A percentile compares a stretch with the other conserved stretches of the same genome.
phyloP scores from a whole-genome alignment of 2,329 filamentous ascomycete species.

The Sphaerulina musiva region DNA sequence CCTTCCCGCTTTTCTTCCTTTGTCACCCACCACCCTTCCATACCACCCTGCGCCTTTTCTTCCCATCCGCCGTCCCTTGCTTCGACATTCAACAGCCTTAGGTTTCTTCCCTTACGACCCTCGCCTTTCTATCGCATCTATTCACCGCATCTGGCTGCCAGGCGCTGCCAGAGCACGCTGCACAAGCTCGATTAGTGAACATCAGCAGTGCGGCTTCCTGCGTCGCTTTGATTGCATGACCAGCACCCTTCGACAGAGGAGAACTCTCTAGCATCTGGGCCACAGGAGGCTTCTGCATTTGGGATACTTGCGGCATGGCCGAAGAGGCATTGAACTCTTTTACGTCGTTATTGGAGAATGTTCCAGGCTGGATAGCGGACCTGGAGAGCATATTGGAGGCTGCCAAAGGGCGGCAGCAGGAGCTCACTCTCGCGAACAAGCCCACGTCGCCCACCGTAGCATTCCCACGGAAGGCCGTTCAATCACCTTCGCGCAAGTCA shows the following conservation, averaged over 20 bases:
- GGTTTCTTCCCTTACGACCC: neutral
- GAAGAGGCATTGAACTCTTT: constrained; percentile 30
- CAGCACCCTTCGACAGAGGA: neutral
- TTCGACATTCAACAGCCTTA: neutral
- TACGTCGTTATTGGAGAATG: constrained; percentile 26
- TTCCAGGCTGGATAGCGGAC: constrained; percentile 31
- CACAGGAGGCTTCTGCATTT: neutral
- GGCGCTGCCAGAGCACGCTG: constrained; percentile 2
- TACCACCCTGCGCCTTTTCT: constrained; percentile 2
- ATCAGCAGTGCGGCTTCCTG: neutral
- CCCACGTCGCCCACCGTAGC: constrained; percentile 9
- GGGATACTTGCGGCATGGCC: constrained; percentile 24
- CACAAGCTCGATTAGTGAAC: neutral
- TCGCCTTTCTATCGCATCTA: neutral
- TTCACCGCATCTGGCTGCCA: constrained; percentile 3
- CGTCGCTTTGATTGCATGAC: neutral
- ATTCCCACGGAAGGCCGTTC: constrained; percentile 13
- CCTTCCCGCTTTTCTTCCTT: constrained; percentile 2
- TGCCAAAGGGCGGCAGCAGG: constrained; percentile 25
- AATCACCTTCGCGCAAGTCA: constrained; percentile 24
- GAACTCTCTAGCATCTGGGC: neutral
- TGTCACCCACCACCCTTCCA: neutral
- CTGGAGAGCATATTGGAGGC: constrained; percentile 27
- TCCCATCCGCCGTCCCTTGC: neutral
- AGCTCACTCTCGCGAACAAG: constrained; percentile 24